phyloP scores from a whole-genome alignment of 768 basidiomycete species.

The Gyrodon lividus region DNA sequence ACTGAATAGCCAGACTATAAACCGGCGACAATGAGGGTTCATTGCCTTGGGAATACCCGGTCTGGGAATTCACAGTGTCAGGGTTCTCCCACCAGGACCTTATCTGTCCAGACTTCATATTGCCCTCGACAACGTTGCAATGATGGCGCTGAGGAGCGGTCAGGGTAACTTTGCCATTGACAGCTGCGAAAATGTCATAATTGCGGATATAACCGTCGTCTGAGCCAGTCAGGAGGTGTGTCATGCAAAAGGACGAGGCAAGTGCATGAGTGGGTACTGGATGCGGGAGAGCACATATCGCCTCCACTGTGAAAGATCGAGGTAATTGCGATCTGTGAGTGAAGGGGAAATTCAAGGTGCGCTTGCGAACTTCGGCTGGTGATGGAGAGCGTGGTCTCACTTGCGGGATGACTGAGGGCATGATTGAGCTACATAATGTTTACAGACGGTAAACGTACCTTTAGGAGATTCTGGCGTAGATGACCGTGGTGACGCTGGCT shows the following conservation, averaged over 20 bases:
- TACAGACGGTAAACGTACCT: constrained; percentile 24
- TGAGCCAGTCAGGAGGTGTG: constrained; percentile 85
- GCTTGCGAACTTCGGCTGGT: constrained; percentile 54
- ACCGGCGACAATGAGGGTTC: constrained; percentile 66
- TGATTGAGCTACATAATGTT: constrained; percentile 13
- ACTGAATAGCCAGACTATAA: constrained; percentile 88
- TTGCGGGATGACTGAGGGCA: constrained; percentile 22
- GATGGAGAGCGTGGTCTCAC: constrained; percentile 46
- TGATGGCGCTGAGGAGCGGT: constrained; percentile 88
- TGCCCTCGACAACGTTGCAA: constrained; percentile 87
- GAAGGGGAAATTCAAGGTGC: constrained; percentile 37
- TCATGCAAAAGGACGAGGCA: constrained; percentile 81
- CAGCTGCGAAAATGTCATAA: constrained; percentile 87
- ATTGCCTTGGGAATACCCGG: constrained; percentile 40
- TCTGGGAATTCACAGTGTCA: constrained; percentile 21
- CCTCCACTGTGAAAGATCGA: constrained; percentile 83
- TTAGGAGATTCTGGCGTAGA: constrained; percentile 33
- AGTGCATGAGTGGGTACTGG: constrained; percentile 87
- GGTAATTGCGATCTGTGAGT: constrained; percentile 34
- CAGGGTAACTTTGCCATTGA: constrained; percentile 84
- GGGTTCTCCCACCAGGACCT: constrained; percentile 90
- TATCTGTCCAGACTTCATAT: constrained; percentile 85
- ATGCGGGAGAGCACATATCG: constrained; percentile 88
- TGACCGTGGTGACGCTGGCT: constrained; percentile 25
- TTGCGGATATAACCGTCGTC: constrained; percentile 92